A percentile compares a stretch with the other conserved stretches of the same genome.
Conservation (phyloP, 495 filamentous ascomycete species). For the Choiromyces venosus region DNA sequence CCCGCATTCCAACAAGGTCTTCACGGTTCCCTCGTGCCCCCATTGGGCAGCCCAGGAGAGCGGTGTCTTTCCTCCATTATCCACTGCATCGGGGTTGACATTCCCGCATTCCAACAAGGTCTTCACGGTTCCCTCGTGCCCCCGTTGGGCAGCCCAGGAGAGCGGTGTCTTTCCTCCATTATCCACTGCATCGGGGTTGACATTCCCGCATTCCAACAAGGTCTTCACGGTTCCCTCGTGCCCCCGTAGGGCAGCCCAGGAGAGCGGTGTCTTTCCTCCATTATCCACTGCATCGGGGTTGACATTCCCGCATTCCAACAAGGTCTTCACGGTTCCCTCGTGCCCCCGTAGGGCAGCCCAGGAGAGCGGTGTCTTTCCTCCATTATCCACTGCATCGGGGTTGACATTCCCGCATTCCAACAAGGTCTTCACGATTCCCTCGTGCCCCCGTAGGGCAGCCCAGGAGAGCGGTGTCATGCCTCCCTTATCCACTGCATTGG, state of each 20-base stretch:
- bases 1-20: constrained; percentile 25
- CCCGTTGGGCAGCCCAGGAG: constrained; percentile 20
- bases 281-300: too few relatives aligned
- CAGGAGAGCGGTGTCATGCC: constrained; percentile 44
- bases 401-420: too few relatives aligned
- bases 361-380: constrained; percentile 44
- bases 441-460: too few relatives aligned
- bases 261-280: constrained; percentile 18
- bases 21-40: constrained; percentile 31
- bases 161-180: constrained; percentile 22
- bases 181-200: constrained; percentile 22
- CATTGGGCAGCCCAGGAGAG: constrained; percentile 22
- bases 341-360: constrained; percentile 45
- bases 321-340: constrained; percentile 33
- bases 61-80: constrained; percentile 22
- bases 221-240: constrained; percentile 18
- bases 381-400: too few relatives aligned
- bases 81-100: constrained; percentile 18
- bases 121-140: constrained; percentile 29
- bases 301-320: constrained; percentile 28
- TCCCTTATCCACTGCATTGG: constrained; percentile 33
- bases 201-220: background rate
- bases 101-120: constrained; percentile 13
- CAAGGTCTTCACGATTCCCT: too few relatives aligned
- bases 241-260: constrained; percentile 21